Evolutionary conservation across 345 rosid species (phyloP), one percentile per base, ranked within the genome.

Genomic region (Citrus hindsii): DNA sequence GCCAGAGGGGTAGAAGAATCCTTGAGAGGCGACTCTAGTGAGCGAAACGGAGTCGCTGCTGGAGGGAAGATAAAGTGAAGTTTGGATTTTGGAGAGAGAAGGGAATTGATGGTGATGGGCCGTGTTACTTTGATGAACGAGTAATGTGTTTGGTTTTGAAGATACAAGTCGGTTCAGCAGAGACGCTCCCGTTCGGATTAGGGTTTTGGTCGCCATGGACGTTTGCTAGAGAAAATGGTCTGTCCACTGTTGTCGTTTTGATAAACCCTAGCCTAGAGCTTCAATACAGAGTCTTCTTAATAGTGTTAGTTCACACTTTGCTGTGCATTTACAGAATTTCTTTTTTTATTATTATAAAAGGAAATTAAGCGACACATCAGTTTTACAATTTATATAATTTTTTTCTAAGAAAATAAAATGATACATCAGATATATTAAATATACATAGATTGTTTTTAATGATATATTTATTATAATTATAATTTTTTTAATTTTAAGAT

Each of bases 1-100:
- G 76, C 97, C 97, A 65, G 81, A 82, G 3, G 99, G 99, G 64
- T 94, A 82, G n/a, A 89, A 75, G 79, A 91, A 93, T 0, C 86
- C 92, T 60, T 85, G 81, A 24, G 88, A 84, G 2, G 84, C 55
- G 48, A 85, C 67, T 30, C 79, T 88, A 18, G 80, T 77, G 65
- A 81, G 55, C 27, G 88, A 73, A 55, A 10, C 80, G 65, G 69
- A 78, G 69, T 90, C 90, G 84, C 66, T 84, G 62, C 46, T 88
- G 3, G 80, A 86, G 25, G 62, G 27, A 19, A 89, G 81, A 78
- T 70, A 76, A 42, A 84, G 79, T 24, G 88, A 69, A 62, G 71
- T 60, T 67, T 84, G 88, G 69, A 81, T 76, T 72, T 85, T 89
- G 79, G 89, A 85, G 60, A 87, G 72, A 33, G 97, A 89, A 68